Evolutionary conservation across 371 early-diverging fungal species (phyloP).

Genomic region (Mortierella polycephala): DNA sequence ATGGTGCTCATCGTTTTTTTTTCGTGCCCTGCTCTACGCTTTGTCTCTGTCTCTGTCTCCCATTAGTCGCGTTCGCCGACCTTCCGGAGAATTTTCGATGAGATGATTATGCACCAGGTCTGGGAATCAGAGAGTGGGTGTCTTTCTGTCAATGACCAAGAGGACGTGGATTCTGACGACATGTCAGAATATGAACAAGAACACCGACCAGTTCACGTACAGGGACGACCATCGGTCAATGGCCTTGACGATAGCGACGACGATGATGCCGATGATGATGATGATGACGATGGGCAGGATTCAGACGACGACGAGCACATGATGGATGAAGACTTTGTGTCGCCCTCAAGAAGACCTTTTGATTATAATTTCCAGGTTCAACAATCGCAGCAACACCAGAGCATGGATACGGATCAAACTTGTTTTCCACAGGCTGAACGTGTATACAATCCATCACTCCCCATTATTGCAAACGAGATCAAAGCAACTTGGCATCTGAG

Average conservation of each 20-base stretch:
- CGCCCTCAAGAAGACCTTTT: too few relatives aligned
- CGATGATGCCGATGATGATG: conserved; percentile 2
- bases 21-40: not conserved
- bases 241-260: not conserved
- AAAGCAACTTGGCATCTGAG: too few relatives aligned
- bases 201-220: not conserved
- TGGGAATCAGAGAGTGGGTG: conserved; percentile 13
- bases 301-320: not conserved
- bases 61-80: conserved; percentile 32
- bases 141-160: not conserved
- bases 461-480: too few relatives aligned
- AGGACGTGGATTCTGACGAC: not conserved
- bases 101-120: conserved; percentile 19
- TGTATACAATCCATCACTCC: too few relatives aligned
- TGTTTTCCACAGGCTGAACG: too few relatives aligned
- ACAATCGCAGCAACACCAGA: too few relatives aligned
- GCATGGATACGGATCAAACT: too few relatives aligned
- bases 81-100: conserved; percentile 28
- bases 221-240: not conserved
- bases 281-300: too few relatives aligned
- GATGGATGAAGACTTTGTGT: not conserved
- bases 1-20: too few relatives aligned
- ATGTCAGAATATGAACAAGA: not conserved
- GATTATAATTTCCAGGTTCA: too few relatives aligned
- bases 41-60: not conserved